Evolutionary conservation across 495 filamentous ascomycete species (phyloP), one percentile per base, ranked within the genome.

Genomic region (Collariella sp.): DNA sequence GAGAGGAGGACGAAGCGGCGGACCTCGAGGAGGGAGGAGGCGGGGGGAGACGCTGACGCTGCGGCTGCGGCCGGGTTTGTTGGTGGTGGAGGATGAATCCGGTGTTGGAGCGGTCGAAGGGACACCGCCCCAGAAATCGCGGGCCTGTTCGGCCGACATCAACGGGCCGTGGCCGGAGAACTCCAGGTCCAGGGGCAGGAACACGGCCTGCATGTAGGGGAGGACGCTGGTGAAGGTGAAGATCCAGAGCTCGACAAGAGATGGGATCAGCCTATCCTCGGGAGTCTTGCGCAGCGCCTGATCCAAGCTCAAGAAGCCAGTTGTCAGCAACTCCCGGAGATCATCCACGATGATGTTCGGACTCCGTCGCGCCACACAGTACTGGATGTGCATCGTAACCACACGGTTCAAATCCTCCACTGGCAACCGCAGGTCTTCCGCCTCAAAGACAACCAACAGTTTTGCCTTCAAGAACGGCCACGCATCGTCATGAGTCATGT

Each of bases 201-300:
- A 95, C 5, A 96, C 91, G 0, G 91, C 91, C 72, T 99, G 94
- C 53, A 97, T 84, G 65, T 95, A 99, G 0, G 94, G 94, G 12
- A 97, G 70, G 43, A 97, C 86, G 18, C 77, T 87, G 7, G 88
- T 87, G 61, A 96, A 96, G 2, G 94, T 87, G 40, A 91, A 78
- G 36, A 91, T 80, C 94, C 94, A 99, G 61, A 95, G 82, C 60
- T 96, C 89, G 7, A 96, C 91, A 2, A 99, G 77, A 58, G 86
- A 79, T 0, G 88, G 86, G 23, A 96, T 87, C 12, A 95, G 72
- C 46, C 82, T 80, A 39, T 96, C 90, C 58, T 97, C 91, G 0
- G 87, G 78, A 0, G 88, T 79, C 7, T 81, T 82, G 5, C 82
- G 75, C 15, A 97, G 71, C 0, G 85, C 87, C 52, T 90, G 84